Base-by-base conservation (phyloP, 2,329 filamentous ascomycete genomes). In the Dothistroma septosporum region DNA sequence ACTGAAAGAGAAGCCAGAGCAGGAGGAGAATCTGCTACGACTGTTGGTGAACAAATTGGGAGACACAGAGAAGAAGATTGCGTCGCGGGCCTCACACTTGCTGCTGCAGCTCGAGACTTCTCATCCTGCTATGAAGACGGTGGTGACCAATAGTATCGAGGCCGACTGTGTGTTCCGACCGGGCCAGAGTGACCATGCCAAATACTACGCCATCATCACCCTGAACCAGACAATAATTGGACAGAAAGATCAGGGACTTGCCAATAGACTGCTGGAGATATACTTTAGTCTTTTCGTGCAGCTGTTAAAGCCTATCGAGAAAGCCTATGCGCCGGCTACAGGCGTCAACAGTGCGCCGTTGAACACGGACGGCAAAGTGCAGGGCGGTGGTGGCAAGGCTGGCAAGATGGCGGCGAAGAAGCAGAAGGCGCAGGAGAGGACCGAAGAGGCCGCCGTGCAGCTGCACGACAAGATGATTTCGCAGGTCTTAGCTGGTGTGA, bases 211-310 rank as follows among this genome's bases (percentile, higher is more conserved):
- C 35, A 87, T 96, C 74, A 97, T 97, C 74, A 97, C 94, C 0
- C 82, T 99, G 54, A 99, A 99, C 74, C 95, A 99, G 77, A 97
- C 93, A 0, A 92, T 97, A 54, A 77, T 99, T 54, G 96, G 90
- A 74, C 84, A 79, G 58, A 94, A 89, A 69, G 93, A 97, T 71
- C 88, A 92, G 44, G 82, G 85, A 19, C 83, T 96, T 19, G 92
- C 92, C 8, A 87, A 89, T 70, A 85, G 88, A 57, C 81, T 99
- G 14, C 80, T 99, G 44, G 86, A 90, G 57, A 92, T 97, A 49
- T 99, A 97, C 78, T 99, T 99, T 73, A 86, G 88, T 35, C 80
- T 96, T 44, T 99, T 99, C 71, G 84, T 95, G 14, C 82, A 87
- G 12, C 80, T 97, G 33, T 79, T 99, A 48, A 96, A 94, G 77